Evolutionary conservation across 495 filamentous ascomycete genomes (phyloP).

Genomic region (Emericellopsis terricola): DNA sequence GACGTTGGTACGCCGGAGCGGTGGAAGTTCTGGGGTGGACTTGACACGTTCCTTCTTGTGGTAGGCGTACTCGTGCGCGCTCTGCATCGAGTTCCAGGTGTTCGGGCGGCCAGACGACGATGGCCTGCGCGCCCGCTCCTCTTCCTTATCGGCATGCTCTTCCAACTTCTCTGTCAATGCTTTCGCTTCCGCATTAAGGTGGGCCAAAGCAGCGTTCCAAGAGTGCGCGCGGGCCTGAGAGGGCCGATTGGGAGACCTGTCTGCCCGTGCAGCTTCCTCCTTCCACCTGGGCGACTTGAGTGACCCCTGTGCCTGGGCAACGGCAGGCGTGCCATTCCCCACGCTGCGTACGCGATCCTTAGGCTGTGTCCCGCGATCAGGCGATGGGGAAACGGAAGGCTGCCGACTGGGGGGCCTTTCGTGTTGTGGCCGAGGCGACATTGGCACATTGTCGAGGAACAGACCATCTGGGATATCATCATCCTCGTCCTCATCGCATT

Average conservation of each 20-base stretch:
- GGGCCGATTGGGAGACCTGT: slow-evolving; percentile 12
- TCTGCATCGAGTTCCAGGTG: slow-evolving; percentile 19
- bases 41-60: slow-evolving; percentile 38
- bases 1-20: slow-evolving; percentile 67
- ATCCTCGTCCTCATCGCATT: slow-evolving; percentile 68
- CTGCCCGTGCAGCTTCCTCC: slow-evolving; percentile 12
- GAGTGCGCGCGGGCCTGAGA: slow-evolving; percentile 52
- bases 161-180: slow-evolving; percentile 80
- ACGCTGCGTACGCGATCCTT: slow-evolving; percentile 31
- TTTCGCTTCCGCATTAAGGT: slow-evolving; percentile 73
- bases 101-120: slow-evolving; percentile 15
- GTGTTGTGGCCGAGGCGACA: slow-evolving; percentile 65
- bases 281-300: slow-evolving; percentile 29
- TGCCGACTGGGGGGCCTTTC: slow-evolving; percentile 39
- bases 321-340: slow-evolving; percentile 34
- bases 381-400: slow-evolving; percentile 29
- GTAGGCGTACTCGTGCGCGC: slow-evolving; percentile 6
- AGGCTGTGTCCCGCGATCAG: slow-evolving; percentile 29
- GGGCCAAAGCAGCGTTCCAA: slow-evolving; percentile 63
- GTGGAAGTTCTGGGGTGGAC: slow-evolving; percentile 53
- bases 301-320: slow-evolving; percentile 27
- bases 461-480: slow-evolving; percentile 88
- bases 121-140: slow-evolving; percentile 18
- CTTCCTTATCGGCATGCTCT: slow-evolving; percentile 54
- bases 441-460: slow-evolving; percentile 81